These are phyloP conservation scores for Leishmania arabica DNA, from an alignment of 208 protist species.

Conservation along the genomic window DNA sequence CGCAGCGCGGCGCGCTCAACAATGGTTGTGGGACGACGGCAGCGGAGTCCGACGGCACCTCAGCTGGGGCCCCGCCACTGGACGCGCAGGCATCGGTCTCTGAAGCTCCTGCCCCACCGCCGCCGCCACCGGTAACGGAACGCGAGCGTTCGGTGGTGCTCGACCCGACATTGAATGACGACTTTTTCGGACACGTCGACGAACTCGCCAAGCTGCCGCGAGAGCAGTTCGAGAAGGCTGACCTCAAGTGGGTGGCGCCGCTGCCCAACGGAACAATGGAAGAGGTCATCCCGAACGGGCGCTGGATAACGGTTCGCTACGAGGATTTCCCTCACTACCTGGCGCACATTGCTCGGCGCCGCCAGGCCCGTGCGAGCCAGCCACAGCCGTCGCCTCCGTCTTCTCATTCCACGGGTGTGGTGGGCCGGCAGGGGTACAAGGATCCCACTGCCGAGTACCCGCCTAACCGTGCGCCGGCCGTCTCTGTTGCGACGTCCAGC, in stretches of 20 bases:
- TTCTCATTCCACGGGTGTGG: neutral
- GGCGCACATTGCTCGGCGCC: conserved; percentile 40
- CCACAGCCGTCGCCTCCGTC: neutral
- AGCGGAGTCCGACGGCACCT: neutral
- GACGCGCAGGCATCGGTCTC: too few relatives aligned
- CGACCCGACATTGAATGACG: conserved; percentile 36
- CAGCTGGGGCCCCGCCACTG: too few relatives aligned
- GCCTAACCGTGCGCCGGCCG: neutral
- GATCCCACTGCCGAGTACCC: neutral
- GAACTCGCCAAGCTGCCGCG: conserved; percentile 38
- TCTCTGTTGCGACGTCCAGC: neutral
- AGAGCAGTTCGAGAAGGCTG: conserved; percentile 52
- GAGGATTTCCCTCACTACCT: conserved; percentile 65
- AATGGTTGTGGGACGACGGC: neutral
- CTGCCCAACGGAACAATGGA: conserved; percentile 50
- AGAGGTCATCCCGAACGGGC: conserved; percentile 71
- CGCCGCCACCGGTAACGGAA: neutral
- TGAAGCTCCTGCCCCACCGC: neutral
- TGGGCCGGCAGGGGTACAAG: neutral
- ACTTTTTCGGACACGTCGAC: conserved; percentile 69
- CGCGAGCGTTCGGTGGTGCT: conserved; percentile 17
- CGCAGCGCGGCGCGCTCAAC: neutral
- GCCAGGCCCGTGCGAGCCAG: conserved; percentile 30
- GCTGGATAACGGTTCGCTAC: conserved; percentile 41
- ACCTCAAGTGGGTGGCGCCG: conserved; percentile 68